Evolutionary conservation across 345 rosid genomes (phyloP).

Genomic region (Salix koriyanagi): DNA sequence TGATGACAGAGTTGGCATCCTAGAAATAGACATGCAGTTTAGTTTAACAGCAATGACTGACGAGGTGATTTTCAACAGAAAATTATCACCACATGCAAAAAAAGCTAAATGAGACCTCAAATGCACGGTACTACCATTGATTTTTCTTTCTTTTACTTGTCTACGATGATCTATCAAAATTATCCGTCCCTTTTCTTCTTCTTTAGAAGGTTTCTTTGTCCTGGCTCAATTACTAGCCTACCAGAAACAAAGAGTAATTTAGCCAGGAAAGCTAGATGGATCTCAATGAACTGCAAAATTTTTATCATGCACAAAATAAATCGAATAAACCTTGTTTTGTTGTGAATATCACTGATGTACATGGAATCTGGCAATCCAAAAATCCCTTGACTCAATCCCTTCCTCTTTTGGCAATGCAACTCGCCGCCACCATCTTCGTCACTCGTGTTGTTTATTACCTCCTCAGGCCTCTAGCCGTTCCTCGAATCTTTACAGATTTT

Average conservation of each 20-base stretch:
- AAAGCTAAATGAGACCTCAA: too few species aligned
- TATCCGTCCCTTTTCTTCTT: background rate
- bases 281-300: constrained; percentile 11
- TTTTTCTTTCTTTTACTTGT: too few species aligned
- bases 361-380: constrained; percentile 29
- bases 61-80: too few species aligned
- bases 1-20: too few species aligned
- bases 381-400: constrained; percentile 20
- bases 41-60: too few species aligned
- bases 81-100: too few species aligned
- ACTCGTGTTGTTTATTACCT: constrained; percentile 18
- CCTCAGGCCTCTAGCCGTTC: constrained; percentile 27
- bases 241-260: background rate
- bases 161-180: too few species aligned
- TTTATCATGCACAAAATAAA: background rate
- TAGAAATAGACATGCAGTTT: too few species aligned
- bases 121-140: too few species aligned
- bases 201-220: background rate
- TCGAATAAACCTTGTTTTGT: constrained; percentile 5
- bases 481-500: constrained; percentile 27
- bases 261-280: constrained; percentile 7
- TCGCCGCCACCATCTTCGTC: constrained; percentile 4
- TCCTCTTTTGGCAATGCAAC: constrained; percentile 25
- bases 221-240: too few species aligned
- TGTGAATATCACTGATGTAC: background rate